Evolutionary conservation across 805 yeast genomes (phyloP).

Genomic region (Metschnikowia sp.): DNA sequence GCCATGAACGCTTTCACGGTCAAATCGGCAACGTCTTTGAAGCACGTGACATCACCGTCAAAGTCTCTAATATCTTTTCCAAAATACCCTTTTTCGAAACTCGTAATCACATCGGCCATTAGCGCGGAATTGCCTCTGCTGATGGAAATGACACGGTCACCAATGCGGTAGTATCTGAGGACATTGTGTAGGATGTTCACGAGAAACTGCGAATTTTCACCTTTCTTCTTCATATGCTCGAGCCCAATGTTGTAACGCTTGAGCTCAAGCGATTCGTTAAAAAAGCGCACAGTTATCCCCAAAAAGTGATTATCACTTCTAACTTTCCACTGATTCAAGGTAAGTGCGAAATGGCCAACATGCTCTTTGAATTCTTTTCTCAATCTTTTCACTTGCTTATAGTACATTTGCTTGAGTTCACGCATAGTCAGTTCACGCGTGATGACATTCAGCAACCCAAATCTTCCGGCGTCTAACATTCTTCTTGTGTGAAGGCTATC

Average conservation of each 20-base stretch:
- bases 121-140: not conserved
- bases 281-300: not conserved
- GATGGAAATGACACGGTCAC: not conserved
- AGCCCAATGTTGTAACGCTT: not conserved
- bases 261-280: not conserved
- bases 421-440: not conserved
- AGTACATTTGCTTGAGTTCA: not conserved
- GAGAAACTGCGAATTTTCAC: not conserved
- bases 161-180: not conserved
- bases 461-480: not conserved
- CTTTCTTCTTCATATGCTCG: not conserved
- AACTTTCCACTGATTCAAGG: not conserved
- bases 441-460: not conserved
- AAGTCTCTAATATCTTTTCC: not conserved
- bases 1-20: not conserved
- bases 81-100: not conserved
- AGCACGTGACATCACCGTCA: not conserved
- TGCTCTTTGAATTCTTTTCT: not conserved
- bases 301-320: not conserved
- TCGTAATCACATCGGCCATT: not conserved
- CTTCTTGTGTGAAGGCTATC: not conserved
- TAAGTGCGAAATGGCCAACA: not conserved
- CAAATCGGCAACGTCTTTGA: not conserved
- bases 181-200: not conserved
- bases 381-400: not conserved